Conservation (phyloP, 2,329 filamentous ascomycete genomes). For the Venturia carpophila region DNA sequence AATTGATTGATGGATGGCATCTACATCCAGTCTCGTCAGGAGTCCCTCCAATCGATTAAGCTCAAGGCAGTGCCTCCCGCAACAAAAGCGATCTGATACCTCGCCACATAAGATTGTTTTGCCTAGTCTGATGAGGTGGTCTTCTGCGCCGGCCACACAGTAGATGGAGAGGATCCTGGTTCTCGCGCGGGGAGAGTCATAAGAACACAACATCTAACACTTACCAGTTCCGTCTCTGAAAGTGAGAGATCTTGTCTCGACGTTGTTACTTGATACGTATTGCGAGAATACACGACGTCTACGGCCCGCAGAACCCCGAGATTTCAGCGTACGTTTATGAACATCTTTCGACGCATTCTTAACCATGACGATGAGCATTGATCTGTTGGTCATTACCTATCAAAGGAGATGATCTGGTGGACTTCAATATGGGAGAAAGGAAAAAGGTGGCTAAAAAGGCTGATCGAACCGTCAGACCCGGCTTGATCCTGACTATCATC, state of each 20-base stretch:
- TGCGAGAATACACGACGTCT: neutral
- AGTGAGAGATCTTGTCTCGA: neutral
- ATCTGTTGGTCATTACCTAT: neutral
- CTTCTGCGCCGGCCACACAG: too few species aligned
- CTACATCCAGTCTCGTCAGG: too few species aligned
- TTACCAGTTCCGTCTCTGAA: neutral
- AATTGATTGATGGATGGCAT: too few species aligned
- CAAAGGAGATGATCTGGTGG: neutral
- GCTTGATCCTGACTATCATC: neutral
- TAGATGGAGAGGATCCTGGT: too few species aligned
- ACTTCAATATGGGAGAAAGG: neutral
- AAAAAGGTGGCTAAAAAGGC: too few species aligned
- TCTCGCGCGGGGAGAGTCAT: too few species aligned
- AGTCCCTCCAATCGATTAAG: too few species aligned
- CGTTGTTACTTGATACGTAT: neutral
- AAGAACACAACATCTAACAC: too few species aligned
- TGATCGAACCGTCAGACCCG: neutral
- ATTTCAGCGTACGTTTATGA: neutral
- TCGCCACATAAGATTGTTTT: too few species aligned
- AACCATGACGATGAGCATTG: neutral
- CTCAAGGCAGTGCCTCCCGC: too few species aligned
- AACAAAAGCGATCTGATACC: too few species aligned
- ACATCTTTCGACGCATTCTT: neutral
- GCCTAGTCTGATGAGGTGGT: too few species aligned
- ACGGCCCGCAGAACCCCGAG: neutral